These are phyloP conservation scores for Verticillium tricorpus DNA, from an alignment of 2,329 filamentous ascomycete species.

Conservation along the genomic window DNA sequence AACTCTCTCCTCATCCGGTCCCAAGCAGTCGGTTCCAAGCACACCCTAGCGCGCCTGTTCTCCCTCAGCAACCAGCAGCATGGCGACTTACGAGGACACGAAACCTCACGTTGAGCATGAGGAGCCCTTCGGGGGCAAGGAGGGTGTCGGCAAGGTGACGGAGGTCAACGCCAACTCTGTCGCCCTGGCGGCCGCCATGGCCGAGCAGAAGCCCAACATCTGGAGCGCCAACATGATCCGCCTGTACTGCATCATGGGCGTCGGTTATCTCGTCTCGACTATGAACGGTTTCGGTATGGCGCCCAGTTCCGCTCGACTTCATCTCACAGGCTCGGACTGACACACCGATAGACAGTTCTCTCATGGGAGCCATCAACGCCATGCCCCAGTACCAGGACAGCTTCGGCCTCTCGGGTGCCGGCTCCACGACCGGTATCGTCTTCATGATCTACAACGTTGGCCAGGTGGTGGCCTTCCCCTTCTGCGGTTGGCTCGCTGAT, in stretches of 20 bases:
- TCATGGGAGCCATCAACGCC: slow-evolving; percentile 34
- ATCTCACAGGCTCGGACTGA: neutral
- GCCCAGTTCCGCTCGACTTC: too few species aligned
- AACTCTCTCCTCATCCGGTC: neutral
- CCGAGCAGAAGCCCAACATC: slow-evolving; percentile 27
- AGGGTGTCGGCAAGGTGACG: slow-evolving; percentile 18
- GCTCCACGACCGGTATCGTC: slow-evolving; percentile 37
- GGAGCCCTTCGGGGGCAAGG: slow-evolving; percentile 16
- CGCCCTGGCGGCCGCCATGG: slow-evolving; percentile 27
- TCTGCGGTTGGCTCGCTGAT: slow-evolving; percentile 43
- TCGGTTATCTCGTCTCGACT: slow-evolving; percentile 21
- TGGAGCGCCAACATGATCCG: slow-evolving; percentile 28
- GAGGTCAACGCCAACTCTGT: slow-evolving; percentile 31
- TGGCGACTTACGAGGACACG: neutral
- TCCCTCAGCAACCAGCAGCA: neutral
- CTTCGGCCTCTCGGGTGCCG: slow-evolving; percentile 36
- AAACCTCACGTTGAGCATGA: slow-evolving; percentile 17
- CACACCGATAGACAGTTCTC: slow-evolving; percentile 35
- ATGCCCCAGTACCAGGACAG: slow-evolving; percentile 41
- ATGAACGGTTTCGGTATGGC: slow-evolving; percentile 24
- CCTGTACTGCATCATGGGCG: slow-evolving; percentile 19
- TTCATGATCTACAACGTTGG: slow-evolving; percentile 44
- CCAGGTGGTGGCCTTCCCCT: slow-evolving; percentile 42
- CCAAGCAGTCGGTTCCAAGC: neutral
- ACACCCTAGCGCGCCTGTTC: neutral